Evolutionary conservation across 2,329 filamentous ascomycete genomes (phyloP).

Genomic region (Scytalidium sp.): DNA sequence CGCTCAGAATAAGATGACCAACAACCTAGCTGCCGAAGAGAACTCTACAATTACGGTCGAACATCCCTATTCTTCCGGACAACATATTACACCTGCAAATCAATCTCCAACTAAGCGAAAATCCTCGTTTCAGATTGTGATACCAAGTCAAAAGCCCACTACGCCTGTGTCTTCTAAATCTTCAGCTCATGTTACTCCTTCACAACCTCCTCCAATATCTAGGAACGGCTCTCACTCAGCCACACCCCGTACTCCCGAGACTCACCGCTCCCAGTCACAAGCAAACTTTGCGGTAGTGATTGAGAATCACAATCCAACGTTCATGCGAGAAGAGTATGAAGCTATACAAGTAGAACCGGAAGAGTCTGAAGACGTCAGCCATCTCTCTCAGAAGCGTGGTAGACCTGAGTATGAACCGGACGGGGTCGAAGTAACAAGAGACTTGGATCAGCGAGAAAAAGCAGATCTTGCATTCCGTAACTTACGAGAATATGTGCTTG

Average conservation of each 20-base stretch:
- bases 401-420: constrained; percentile 46
- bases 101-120: background rate
- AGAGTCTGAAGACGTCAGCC: constrained; percentile 21
- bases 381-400: constrained; percentile 44
- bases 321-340: constrained; percentile 25
- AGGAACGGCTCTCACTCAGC: constrained; percentile 7
- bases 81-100: background rate
- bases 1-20: constrained; percentile 6
- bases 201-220: constrained; percentile 35
- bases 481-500: constrained; percentile 66
- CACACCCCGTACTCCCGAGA: constrained; percentile 4
- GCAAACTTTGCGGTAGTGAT: constrained; percentile 21
- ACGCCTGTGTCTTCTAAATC: background rate
- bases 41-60: constrained; percentile 15
- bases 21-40: constrained; percentile 6
- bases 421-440: constrained; percentile 56
- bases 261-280: constrained; percentile 8
- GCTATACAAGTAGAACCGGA: constrained; percentile 14
- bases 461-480: constrained; percentile 71
- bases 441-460: constrained; percentile 77
- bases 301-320: constrained; percentile 17
- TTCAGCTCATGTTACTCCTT: constrained; percentile 8
- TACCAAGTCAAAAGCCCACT: background rate
- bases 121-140: background rate
- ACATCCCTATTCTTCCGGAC: background rate